Evolutionary conservation across 345 rosid genomes (phyloP).

Genomic region (Erucastrum elatum): DNA sequence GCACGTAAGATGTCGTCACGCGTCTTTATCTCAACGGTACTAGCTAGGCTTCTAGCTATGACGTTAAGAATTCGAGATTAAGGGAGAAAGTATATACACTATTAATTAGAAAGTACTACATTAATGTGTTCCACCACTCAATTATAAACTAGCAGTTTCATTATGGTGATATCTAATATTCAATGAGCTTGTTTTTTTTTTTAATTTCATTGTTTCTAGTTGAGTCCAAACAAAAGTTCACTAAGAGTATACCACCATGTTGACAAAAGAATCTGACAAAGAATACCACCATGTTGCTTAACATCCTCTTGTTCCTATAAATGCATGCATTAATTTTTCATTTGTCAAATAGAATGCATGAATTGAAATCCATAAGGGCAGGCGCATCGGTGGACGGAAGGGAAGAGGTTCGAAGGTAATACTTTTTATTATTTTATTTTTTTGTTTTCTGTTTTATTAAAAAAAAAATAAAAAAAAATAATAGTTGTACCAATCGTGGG

Average conservation of each 20-base stretch:
- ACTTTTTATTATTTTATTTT: too few species aligned
- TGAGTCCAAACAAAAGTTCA: neutral
- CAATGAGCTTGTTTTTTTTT: neutral
- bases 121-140: slow-evolving; percentile 6
- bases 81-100: slow-evolving; percentile 33
- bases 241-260: neutral
- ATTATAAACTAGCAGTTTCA: neutral
- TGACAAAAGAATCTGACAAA: neutral
- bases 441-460: too few species aligned
- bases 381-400: too few species aligned
- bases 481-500: too few species aligned
- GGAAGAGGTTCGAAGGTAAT: too few species aligned
- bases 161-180: neutral
- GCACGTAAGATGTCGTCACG: slow-evolving; percentile 63
- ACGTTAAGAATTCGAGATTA: neutral
- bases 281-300: neutral
- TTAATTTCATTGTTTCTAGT: neutral
- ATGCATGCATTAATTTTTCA: neutral
- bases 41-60: slow-evolving; percentile 57
- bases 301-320: neutral
- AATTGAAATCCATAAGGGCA: neutral
- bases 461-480: too few species aligned
- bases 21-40: slow-evolving; percentile 90
- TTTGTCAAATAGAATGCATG: neutral
- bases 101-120: neutral